Evolutionary conservation across 1,284 basidiomycete species (phyloP), one percentile per base, ranked within the genome.

Genomic region (Ustilago nuda): DNA sequence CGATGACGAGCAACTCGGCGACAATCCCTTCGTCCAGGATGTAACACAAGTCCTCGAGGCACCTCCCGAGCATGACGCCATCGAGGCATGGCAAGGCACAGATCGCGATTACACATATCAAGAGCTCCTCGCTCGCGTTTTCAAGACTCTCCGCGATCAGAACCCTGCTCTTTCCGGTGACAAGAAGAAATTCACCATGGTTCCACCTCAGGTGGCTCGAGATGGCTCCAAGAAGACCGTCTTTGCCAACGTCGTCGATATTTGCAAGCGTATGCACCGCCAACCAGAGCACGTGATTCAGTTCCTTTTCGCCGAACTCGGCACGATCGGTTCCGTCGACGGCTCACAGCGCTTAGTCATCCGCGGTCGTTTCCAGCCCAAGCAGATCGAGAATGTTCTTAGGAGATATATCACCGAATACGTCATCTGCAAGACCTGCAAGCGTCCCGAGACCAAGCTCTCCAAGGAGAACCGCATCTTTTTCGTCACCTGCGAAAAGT

Each of bases 371-470:
- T 99, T 98, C 91, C 95, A 95, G 86, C 96, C 96, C 84, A 98
- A 98, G 88, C 95, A 98, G 87, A 92, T 99, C 78, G 97, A 99
- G 88, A 98, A 98, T 86, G 95, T 99, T 9, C 87, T 99, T 77
- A 90, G 96, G 85, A 91, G 94, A 78, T 99, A 99, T 87, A 98
- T 99, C 83, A 95, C 96, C 80, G 96, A 99, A 88, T 99, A 99
- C 88, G 97, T 99, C 66, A 98, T 95, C 48, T 99, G 96, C 91
- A 97, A 98, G 88, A 99, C 96, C 45, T 99, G 96, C 90, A 98
- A 98, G 88, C 98, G 95, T 4, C 94, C 94, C 58, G 95, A 98
- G 86, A 99, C 96, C 6, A 90, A 96, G 23, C 90, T 99, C 54
- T 92, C 92, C 55, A 98, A 98, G 88, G 95, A 98, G 88, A 98